Percentiles rank a stretch among this genome's conserved stretches.
These are phyloP conservation scores for Globisporangium recalcitrans DNA, from an alignment of 352 stramenopile species.

Conservation along the genomic window DNA sequence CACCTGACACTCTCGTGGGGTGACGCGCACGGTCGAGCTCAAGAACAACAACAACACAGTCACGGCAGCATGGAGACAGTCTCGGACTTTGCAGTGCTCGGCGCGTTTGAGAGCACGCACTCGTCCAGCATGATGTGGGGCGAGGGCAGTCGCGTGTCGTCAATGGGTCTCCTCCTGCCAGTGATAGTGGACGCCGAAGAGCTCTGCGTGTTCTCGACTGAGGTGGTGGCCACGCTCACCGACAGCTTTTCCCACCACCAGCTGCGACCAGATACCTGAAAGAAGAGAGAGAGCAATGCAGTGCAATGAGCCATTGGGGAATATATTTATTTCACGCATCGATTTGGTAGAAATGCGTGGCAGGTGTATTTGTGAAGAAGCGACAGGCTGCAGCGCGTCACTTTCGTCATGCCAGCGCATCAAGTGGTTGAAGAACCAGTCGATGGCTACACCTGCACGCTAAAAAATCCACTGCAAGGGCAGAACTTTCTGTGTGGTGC, in stretches of 20 bases:
- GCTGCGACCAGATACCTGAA: not conserved
- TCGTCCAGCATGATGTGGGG: not conserved
- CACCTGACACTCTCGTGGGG: not conserved
- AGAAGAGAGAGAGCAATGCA: not conserved
- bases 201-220: not conserved
- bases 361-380: not conserved
- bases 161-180: not conserved
- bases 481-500: constrained; percentile 6
- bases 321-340: constrained; percentile 5
- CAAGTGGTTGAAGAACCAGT: constrained; percentile 3
- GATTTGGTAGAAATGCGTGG: no score
- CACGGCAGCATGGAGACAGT: not conserved
- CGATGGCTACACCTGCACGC: not conserved
- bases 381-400: not conserved
- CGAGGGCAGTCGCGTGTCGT: not conserved
- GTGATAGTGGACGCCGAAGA: not conserved
- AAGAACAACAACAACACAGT: not conserved
- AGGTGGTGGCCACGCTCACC: not conserved
- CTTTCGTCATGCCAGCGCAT: constrained; percentile 2
- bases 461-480: not conserved
- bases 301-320: not conserved
- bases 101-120: not conserved
- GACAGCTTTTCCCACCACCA: not conserved
- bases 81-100: not conserved
- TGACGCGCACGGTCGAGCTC: not conserved